These are phyloP conservation scores for Ustilago cynodontis DNA, from an alignment of 1,284 basidiomycete genomes.

Conservation along the genomic window DNA sequence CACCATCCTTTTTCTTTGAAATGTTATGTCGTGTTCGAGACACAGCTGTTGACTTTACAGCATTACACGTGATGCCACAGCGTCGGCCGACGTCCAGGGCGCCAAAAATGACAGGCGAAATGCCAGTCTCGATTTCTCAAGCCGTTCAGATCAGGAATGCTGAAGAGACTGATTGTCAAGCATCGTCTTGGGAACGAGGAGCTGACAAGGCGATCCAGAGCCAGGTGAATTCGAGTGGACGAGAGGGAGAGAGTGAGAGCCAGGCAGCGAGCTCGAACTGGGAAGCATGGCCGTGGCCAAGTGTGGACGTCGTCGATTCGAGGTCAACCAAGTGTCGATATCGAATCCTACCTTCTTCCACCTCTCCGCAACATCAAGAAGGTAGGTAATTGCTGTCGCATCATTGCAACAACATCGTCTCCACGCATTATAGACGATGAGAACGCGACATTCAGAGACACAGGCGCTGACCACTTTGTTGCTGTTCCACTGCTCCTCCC, in stretches of 20 bases:
- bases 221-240: too few relatives aligned
- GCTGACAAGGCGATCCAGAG: neutral
- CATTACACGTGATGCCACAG: too few relatives aligned
- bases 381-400: constrained; percentile 44
- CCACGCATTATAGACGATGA: neutral
- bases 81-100: too few relatives aligned
- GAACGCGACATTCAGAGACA: neutral
- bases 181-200: too few relatives aligned
- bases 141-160: too few relatives aligned
- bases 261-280: too few relatives aligned
- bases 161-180: too few relatives aligned
- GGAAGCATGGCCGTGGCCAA: constrained; percentile 4
- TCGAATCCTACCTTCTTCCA: constrained; percentile 35
- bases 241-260: neutral
- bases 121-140: neutral
- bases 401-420: constrained; percentile 16
- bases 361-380: constrained; percentile 60
- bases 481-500: constrained; percentile 8
- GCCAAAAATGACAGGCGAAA: too few relatives aligned
- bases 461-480: constrained; percentile 31
- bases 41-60: too few relatives aligned
- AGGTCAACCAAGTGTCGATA: constrained; percentile 29
- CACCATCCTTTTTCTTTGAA: too few relatives aligned
- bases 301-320: constrained; percentile 18
- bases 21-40: neutral